A percentile compares a stretch with the other conserved stretches of the same genome.
These are phyloP conservation scores for Calonectria hawksworthii DNA, from an alignment of 2,329 filamentous ascomycete genomes.

Conservation along the genomic window DNA sequence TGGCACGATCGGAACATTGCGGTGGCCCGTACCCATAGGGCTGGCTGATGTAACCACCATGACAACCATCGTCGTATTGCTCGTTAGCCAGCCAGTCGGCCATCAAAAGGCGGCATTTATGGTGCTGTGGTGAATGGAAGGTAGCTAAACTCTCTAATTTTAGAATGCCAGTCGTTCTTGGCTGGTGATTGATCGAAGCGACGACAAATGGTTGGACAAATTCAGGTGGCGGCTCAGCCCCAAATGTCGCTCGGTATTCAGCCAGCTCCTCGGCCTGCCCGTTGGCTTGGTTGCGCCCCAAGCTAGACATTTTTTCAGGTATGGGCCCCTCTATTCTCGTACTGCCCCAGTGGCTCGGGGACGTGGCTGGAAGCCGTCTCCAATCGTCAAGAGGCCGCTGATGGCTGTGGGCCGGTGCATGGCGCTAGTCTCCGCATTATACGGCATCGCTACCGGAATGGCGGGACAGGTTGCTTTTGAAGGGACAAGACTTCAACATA, in stretches of 20 bases:
- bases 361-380: not conserved
- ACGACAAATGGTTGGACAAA: not conserved
- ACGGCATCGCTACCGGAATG: not conserved
- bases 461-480: not conserved
- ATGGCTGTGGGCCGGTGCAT: not conserved
- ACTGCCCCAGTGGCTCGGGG: not conserved
- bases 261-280: not conserved
- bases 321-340: not conserved
- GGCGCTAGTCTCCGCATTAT: not conserved
- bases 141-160: not conserved
- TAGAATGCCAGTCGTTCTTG: not conserved
- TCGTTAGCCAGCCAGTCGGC: not conserved
- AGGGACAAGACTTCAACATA: not conserved
- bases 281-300: not conserved
- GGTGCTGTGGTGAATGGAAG: not conserved
- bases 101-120: not conserved
- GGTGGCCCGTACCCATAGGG: not conserved
- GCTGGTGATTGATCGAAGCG: not conserved
- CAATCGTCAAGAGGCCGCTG: not conserved
- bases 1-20: not conserved
- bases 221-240: not conserved
- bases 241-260: not conserved
- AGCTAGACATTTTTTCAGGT: not conserved
- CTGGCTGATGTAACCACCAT: not conserved
- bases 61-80: not conserved